Evolutionary conservation across 768 basidiomycete genomes (phyloP), one percentile per base, ranked within the genome.

Genomic region (Multifurca ochricompacta): DNA sequence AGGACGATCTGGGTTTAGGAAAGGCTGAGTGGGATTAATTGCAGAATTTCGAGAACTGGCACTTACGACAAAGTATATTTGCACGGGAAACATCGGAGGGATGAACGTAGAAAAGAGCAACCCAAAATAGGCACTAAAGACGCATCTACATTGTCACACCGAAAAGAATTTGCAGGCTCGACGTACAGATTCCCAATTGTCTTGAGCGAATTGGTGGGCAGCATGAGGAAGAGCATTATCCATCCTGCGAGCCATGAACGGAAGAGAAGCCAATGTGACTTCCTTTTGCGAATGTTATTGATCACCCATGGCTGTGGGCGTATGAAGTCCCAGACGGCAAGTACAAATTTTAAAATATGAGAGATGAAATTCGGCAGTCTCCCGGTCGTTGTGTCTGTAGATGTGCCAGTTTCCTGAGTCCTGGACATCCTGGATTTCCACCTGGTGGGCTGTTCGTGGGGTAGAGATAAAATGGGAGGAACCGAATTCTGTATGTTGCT

Each of bases 241-340:
- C 71, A 74, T 10, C 67, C 63, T 11, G 70, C 72, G 10, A 73
- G 47, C 72, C 73, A 76, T 54, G 71, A 74, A n/a, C 73, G 64
- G 28, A 71, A 58, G 42, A 72, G 59, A 36, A 68, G 47, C 58
- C 72, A 71, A 64, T 67, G 66, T 11, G 74, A 69, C 50, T 63
- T 64, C 18, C 59, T 50, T 8, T 69, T 67, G n/a, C 62, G 66
- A 21, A 76, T 59, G 43, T 73, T 73, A 11, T 54, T 62, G 11
- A 67, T 57, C 10, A 73, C 58, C 74, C 74, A 76, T 30, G 66
- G 65, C n/a, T 50, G 48, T 30, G 39, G 45, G n/a, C 41, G 53
- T 36, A 58, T 48, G 41, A 53, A 51, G n/a, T 48, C 42, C 42
- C 56, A 40, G 44, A 56, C n/a, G 8, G 25, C 31, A n/a, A 18